A percentile compares a stretch with the other conserved stretches of the same genome.
Conservation (phyloP, 2,329 filamentous ascomycete genomes). For the Xylariales sp. region DNA sequence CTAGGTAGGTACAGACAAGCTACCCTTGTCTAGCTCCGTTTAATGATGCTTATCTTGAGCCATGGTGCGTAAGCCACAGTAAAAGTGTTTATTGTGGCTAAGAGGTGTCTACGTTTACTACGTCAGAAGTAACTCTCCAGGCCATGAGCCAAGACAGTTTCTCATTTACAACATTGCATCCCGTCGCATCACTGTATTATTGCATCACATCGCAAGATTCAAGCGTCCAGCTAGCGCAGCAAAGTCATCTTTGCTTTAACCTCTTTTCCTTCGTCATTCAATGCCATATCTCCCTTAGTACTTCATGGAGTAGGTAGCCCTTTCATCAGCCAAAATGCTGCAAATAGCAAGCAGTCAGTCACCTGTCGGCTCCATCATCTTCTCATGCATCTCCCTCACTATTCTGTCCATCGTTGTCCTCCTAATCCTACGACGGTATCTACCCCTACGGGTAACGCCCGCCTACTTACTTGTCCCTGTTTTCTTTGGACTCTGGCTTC, state of each 20-base stretch:
- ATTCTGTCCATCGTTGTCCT: slow-evolving; percentile 81
- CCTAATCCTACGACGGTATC: slow-evolving; percentile 86
- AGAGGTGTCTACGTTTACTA: background rate
- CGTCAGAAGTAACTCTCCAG: slow-evolving; percentile 9
- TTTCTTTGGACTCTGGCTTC: slow-evolving; percentile 94
- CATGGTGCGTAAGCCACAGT: slow-evolving; percentile 34
- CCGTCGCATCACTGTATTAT: slow-evolving; percentile 14
- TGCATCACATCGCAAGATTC: slow-evolving; percentile 19
- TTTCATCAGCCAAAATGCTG: slow-evolving; percentile 54
- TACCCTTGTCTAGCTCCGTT: slow-evolving; percentile 42
- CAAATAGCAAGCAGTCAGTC: slow-evolving; percentile 65
- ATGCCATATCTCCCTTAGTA: background rate
- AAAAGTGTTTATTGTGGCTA: no score
- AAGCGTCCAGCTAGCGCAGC: slow-evolving; percentile 2
- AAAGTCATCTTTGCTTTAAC: background rate
- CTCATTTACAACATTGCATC: slow-evolving; percentile 11
- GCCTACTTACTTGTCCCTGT: slow-evolving; percentile 91
- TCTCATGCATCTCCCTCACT: slow-evolving; percentile 78
- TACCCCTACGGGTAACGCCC: slow-evolving; percentile 90
- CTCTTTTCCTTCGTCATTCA: background rate
- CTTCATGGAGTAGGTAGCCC: slow-evolving; percentile 32
- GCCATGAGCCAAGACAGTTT: slow-evolving; percentile 16
- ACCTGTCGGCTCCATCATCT: slow-evolving; percentile 82
- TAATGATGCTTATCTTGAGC: slow-evolving; percentile 7
- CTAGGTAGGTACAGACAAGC: slow-evolving; percentile 38